Conservation (phyloP, 768 basidiomycete genomes). For the Suillus variegatus region DNA sequence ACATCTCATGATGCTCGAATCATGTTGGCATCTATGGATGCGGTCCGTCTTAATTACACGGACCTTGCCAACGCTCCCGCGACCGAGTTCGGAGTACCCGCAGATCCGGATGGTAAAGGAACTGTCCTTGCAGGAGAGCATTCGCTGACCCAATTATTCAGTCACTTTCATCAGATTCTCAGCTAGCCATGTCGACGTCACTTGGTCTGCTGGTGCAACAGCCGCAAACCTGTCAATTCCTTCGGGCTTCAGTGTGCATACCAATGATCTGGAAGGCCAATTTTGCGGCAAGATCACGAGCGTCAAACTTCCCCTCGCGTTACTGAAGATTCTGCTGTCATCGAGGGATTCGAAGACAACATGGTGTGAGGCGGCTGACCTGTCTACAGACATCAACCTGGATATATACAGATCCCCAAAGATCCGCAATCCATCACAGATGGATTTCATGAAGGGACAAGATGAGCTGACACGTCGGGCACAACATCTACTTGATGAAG, state of each 20-base stretch:
- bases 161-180: slow-evolving; percentile 84
- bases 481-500: slow-evolving; percentile 47
- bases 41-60: slow-evolving; percentile 68
- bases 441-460: slow-evolving; percentile 67
- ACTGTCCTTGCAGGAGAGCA: background rate
- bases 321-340: slow-evolving; percentile 51
- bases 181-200: slow-evolving; percentile 53
- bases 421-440: slow-evolving; percentile 58
- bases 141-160: slow-evolving; percentile 31
- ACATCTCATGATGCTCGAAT: slow-evolving; percentile 55
- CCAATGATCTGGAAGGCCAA: slow-evolving; percentile 74
- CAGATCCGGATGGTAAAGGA: slow-evolving; percentile 77
- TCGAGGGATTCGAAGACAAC: slow-evolving; percentile 37
- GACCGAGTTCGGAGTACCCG: slow-evolving; percentile 54
- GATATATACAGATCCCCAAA: slow-evolving; percentile 69
- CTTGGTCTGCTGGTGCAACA: slow-evolving; percentile 53
- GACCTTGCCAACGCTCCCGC: slow-evolving; percentile 86
- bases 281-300: slow-evolving; percentile 65
- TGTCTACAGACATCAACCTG: slow-evolving; percentile 54
- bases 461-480: slow-evolving; percentile 71
- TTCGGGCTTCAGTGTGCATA: slow-evolving; percentile 62
- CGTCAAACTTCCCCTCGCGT: slow-evolving; percentile 53
- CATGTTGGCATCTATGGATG: slow-evolving; percentile 51
- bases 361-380: slow-evolving; percentile 70
- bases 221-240: slow-evolving; percentile 58